Conservation (phyloP, 495 filamentous ascomycete genomes). For the Hypoxylon intermedium region DNA sequence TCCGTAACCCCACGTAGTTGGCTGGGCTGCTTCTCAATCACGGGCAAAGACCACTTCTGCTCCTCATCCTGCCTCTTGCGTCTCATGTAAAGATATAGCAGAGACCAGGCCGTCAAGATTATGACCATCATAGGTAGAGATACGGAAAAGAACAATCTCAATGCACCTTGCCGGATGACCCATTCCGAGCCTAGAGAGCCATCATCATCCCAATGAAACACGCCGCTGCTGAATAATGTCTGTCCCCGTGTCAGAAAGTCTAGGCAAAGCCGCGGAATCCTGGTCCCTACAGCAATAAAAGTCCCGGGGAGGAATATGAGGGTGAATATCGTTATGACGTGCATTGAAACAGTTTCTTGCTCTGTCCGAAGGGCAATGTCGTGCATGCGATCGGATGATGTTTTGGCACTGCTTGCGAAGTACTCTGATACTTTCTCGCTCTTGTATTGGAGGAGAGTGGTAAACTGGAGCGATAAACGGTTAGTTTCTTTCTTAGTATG, state of each 20-base stretch:
- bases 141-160: slow-evolving; percentile 36
- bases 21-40: neutral
- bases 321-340: slow-evolving; percentile 53
- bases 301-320: slow-evolving; percentile 55
- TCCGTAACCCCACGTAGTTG: neutral
- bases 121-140: slow-evolving; percentile 36
- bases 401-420: slow-evolving; percentile 40
- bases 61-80: slow-evolving; percentile 12
- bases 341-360: slow-evolving; percentile 48
- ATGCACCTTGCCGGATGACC: slow-evolving; percentile 19
- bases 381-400: slow-evolving; percentile 40
- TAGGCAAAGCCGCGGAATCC: slow-evolving; percentile 1
- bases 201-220: slow-evolving; percentile 39
- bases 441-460: slow-evolving; percentile 40
- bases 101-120: slow-evolving; percentile 24
- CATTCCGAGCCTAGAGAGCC: slow-evolving; percentile 28
- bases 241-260: slow-evolving; percentile 23
- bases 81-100: slow-evolving; percentile 28
- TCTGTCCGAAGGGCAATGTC: slow-evolving; percentile 42
- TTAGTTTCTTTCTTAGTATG: slow-evolving; percentile 1
- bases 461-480: slow-evolving; percentile 27
- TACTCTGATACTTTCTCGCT: slow-evolving; percentile 42
- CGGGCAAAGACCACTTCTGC: neutral
- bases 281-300: slow-evolving; percentile 48
- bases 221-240: slow-evolving; percentile 47